Base-by-base conservation (phyloP, 331 rosid genomes). In the Spiraea crenata region DNA sequence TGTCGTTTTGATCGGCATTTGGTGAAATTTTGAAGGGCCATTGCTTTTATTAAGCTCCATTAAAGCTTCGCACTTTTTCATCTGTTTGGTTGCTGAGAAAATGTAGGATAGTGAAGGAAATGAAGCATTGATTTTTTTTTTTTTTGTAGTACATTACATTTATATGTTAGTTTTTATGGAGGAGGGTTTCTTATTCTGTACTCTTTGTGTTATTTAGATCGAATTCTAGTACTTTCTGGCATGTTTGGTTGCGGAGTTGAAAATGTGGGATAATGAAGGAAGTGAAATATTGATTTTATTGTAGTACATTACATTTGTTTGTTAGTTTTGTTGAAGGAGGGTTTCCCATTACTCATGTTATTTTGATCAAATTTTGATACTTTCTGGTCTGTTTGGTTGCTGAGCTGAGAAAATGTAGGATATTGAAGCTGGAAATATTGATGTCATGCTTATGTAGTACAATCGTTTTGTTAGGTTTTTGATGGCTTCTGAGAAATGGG, bases 401-500 rank as follows among this genome's bases (percentile, higher is more conserved):
- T 25, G 31, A 25, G 31, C 46, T 59, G 63, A 34, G 63, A 57
- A 34, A 34, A 34, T 57, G 41, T 34, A 3, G 41, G 63, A 57
- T 12, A 25, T 41, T 59, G 38, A 15, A n/a, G 40, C 31, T 25
- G 31, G 31, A 25, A 25, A 25, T 25, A 25, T 25, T 25, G 31
- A 25, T 25, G 31, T 25, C 31, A 25, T 25, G 31, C 31, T 25
- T 25, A 25, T 25, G 31, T 25, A 25, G 31, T 25, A 25, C 31
- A 25, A 25, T 25, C 31, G 31, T 25, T 25, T 14, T 69, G 64
- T 70, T 57, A 74, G 83, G 87, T 50, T 65, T 44, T 13, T 52
- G 67, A 51, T 9, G 65, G 31, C 57, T 74, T 44, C 14, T 31
- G 74, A 76, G 78, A 73, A 70, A 91, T 91, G 99, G 78, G 84